Evolutionary conservation across 768 basidiomycete genomes (phyloP), one percentile per base, ranked within the genome.

Genomic region (Podaxis pistillaris): DNA sequence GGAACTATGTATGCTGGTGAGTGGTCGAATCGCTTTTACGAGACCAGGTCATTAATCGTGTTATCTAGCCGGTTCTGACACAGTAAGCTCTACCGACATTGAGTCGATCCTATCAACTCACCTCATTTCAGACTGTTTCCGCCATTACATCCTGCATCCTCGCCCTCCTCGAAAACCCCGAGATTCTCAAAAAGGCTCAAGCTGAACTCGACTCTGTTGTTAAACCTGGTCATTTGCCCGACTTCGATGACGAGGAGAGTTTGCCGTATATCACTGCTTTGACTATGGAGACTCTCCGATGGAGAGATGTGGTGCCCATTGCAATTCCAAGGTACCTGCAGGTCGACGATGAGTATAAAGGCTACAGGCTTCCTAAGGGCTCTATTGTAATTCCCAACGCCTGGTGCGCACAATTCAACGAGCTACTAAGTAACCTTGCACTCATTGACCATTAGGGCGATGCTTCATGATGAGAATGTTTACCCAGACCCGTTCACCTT

Each of bases 401-500:
- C 17, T 76, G 76, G 79, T 74, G 56, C 19, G 68, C 50, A 1
- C 8, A 5, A 7, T 17, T 22, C 47, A 2, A 15, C 8, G 11
- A 28, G 24, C 13, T 8, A 13, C 17, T 12, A 12, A 13, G 49
- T 28, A 19, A 9, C 17, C 44, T 33, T 33, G 33, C 1, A 52
- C n/a, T 30, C 37, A 40, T 30, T 8, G 33, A 15, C 60, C 28
- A 7, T 3, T 30, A 81, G 81, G 81, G 74, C 75, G 1, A 75
- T 82, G 57, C 72, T 76, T 1, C 78, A 75, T 54, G 72, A 83
- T 38, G 74, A 76, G 53, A 57, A 65, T 7, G 68, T 68, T 33
- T 81, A 78, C 64, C 75, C 76, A 1, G 76, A 81, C 49, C 78
- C 81, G 13, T 71, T 72, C 49, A 65, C 51, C 1, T 81, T 82